Evolutionary conservation across 106 monocot genomes (phyloP).

Genomic region (Chionographis japonica): DNA sequence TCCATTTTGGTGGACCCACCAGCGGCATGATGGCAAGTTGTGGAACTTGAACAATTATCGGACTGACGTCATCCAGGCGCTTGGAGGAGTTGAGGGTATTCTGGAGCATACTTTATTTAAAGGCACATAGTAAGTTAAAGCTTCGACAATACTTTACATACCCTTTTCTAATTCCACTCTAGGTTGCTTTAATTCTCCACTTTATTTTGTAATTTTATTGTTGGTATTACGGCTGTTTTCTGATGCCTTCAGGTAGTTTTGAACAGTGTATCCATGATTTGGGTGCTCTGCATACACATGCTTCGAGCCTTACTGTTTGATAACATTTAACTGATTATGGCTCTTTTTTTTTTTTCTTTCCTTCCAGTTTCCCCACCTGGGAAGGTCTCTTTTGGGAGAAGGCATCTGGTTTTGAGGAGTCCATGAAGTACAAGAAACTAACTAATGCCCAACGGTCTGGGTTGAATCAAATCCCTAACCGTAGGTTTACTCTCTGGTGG

Average conservation of each 20-base stretch:
- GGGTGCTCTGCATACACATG: too few relatives aligned
- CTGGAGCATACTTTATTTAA: conserved; percentile 97
- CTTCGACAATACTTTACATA: background rate
- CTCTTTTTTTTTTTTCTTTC: background rate
- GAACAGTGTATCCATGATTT: too few relatives aligned
- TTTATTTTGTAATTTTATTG: background rate
- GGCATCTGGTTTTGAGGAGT: conserved; percentile 99
- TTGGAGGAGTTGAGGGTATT: conserved; percentile 99
- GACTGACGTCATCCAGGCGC: conserved; percentile 99
- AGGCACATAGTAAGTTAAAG: conserved; percentile 88
- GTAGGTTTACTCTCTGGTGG: conserved; percentile 99
- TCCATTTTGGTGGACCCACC: conserved; percentile 99
- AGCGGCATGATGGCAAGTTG: conserved; percentile 98
- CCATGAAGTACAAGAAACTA: conserved; percentile 99
- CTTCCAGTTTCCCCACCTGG: conserved; percentile 94
- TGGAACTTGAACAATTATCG: conserved; percentile 99
- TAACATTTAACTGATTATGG: conserved; percentile 5
- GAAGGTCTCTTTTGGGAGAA: conserved; percentile 99
- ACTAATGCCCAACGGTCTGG: conserved; percentile 98
- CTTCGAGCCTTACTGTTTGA: background rate
- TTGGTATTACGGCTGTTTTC: background rate
- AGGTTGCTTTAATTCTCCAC: background rate
- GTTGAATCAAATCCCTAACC: conserved; percentile 97
- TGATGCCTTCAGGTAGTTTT: background rate
- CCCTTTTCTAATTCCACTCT: background rate